phyloP scores from a whole-genome alignment of 805 yeast species.

The Candida rishiriensis region DNA sequence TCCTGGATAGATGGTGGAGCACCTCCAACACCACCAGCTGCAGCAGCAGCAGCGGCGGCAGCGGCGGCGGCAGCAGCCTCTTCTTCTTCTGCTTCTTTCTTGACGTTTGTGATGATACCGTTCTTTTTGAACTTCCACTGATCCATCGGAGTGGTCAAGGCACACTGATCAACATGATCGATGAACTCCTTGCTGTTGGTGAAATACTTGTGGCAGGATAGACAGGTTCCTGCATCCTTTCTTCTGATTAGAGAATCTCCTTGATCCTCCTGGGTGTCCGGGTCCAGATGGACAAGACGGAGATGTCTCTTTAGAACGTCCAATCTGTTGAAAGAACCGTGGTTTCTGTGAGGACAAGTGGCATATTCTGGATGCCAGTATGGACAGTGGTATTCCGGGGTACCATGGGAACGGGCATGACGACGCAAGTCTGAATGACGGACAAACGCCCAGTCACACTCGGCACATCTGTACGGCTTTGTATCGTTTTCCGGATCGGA shows the following conservation, averaged over 20 bases:
- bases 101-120: slow-evolving; percentile 27
- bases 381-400: slow-evolving; percentile 69
- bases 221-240: slow-evolving; percentile 64
- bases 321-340: slow-evolving; percentile 68
- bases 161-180: slow-evolving; percentile 63
- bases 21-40: neutral
- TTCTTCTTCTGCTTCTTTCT: slow-evolving; percentile 19
- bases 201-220: slow-evolving; percentile 58
- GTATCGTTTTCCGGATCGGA: slow-evolving; percentile 16
- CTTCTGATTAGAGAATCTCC: slow-evolving; percentile 25
- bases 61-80: neutral
- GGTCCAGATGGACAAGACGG: slow-evolving; percentile 62
- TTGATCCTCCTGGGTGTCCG: slow-evolving; percentile 26
- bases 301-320: slow-evolving; percentile 75
- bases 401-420: slow-evolving; percentile 60
- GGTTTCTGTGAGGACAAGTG: slow-evolving; percentile 65
- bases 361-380: slow-evolving; percentile 60
- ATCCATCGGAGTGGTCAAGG: slow-evolving; percentile 34
- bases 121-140: slow-evolving; percentile 30
- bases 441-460: slow-evolving; percentile 66
- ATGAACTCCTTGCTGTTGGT: slow-evolving; percentile 51
- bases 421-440: slow-evolving; percentile 67
- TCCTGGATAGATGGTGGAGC: neutral
- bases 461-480: slow-evolving; percentile 37
- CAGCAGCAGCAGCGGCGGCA: too few species aligned